These are phyloP conservation scores for Cafeteria roenbergensis DNA, from an alignment of 108 stramenopile genomes.

Conservation along the genomic window DNA sequence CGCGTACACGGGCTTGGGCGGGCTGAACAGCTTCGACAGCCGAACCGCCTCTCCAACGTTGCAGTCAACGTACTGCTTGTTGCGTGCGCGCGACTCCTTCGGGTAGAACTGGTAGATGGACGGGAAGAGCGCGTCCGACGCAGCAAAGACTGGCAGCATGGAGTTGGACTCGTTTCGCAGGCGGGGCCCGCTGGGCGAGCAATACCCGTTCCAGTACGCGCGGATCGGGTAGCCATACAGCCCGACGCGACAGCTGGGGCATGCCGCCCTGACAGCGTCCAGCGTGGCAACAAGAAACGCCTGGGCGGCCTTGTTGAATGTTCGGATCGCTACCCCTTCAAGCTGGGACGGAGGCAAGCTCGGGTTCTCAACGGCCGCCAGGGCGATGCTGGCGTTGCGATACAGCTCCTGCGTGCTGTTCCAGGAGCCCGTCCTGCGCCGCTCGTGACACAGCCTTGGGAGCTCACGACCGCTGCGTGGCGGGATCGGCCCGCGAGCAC, in stretches of 20 bases:
- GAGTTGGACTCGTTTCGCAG: not conserved
- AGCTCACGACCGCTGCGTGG: no score
- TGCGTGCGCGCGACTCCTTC: not conserved
- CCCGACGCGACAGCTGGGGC: not conserved
- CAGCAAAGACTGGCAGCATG: not conserved
- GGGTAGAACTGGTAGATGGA: slow-evolving; percentile 10
- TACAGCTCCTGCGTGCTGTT: not conserved
- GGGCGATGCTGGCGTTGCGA: not conserved
- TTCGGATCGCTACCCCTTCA: not conserved
- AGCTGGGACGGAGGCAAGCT: not conserved
- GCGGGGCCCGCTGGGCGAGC: not conserved
- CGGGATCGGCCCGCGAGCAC: no score
- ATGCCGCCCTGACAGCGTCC: not conserved
- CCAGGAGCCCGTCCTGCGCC: no score
- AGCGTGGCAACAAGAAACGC: not conserved
- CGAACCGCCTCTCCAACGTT: not conserved
- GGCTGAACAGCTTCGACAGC: not conserved
- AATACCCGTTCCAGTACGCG: not conserved
- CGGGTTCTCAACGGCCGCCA: not conserved
- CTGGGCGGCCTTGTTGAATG: not conserved
- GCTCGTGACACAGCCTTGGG: no score
- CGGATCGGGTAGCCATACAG: not conserved
- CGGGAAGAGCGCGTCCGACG: not conserved
- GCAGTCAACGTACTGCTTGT: slow-evolving; percentile 7
- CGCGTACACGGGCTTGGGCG: not conserved